Base-by-base conservation (phyloP, 768 basidiomycete genomes). In the Russula sp. region DNA sequence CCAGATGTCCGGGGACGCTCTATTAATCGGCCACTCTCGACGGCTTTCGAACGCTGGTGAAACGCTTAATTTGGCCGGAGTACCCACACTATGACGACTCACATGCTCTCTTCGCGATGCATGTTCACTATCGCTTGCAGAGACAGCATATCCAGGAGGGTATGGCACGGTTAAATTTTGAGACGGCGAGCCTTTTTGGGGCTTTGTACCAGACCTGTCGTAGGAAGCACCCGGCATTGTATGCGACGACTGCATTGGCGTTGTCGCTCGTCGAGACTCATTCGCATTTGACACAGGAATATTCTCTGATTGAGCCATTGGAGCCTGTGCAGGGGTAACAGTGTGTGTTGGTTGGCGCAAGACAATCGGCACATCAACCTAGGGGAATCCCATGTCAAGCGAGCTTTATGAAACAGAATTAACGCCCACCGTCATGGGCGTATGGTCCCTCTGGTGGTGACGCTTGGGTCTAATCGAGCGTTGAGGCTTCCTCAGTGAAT, bases 101-200 rank as follows among this genome's bases (percentile, higher is more conserved):
- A 69, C 68, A 44, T 57, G 58, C 22, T 68, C 67, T 57, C 59
- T 65, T 40, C 60, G 62, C 35, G 50, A 47, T 32, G 44, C 51
- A 14, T 57, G 58, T 55, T 69, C 67, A 40, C 58, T 66, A 55
- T 68, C 68, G 45, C 68, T 68, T 53, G 56, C 64, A 16, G 68
- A 68, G 37, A 64, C 61, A 50, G 61, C 67, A 60, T 69, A 68
- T n/a, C 63, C 68, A 42, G 68, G 68, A 32, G 67, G 68, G 31
- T 67, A 69, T 20, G 66, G 67, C 6, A 64, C 50, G 7, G 58
- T 60, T 40, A 57, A 53, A 35, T 61, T 64, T n/a, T 57, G 63
- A 7, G 66, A 67, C 2, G 59, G 59, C 31, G 66, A 66, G 20
- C 52, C 31, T 34, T 47, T 67, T 37, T 57, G 65, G 13, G 51